Evolutionary conservation across 352 stramenopile genomes (phyloP).

Genomic region (Pythium aristosporum): DNA sequence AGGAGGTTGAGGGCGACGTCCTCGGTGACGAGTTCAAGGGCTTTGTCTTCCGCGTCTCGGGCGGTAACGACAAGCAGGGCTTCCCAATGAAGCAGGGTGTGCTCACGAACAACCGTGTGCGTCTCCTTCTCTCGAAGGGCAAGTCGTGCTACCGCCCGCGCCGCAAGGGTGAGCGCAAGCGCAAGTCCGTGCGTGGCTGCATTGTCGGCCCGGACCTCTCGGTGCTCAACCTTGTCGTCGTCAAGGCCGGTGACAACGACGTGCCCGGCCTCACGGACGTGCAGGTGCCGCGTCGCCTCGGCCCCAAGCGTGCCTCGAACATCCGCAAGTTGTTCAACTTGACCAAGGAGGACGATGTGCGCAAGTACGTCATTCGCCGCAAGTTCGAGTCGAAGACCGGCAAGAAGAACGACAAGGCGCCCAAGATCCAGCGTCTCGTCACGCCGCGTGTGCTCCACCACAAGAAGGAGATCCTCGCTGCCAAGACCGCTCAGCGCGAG

Average conservation of each 20-base stretch:
- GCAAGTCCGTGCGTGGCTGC: constrained; percentile 99
- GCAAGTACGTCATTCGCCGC: constrained; percentile 99
- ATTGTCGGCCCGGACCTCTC: constrained; percentile 99
- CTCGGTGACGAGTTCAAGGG: constrained; percentile 99
- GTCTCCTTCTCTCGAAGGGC: constrained; percentile 97
- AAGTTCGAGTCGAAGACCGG: constrained; percentile 99
- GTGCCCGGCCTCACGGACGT: constrained; percentile 98
- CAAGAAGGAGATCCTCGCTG: constrained; percentile 90
- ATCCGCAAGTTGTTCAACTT: constrained; percentile 99
- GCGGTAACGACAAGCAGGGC: constrained; percentile 99
- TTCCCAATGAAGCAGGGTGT: constrained; percentile 99
- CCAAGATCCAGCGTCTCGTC: constrained; percentile 99
- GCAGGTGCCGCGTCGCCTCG: constrained; percentile 95
- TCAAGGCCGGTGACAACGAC: constrained; percentile 96
- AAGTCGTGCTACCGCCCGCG: constrained; percentile 96
- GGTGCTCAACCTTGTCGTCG: constrained; percentile 99
- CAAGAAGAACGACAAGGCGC: constrained; percentile 97
- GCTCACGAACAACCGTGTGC: constrained; percentile 97
- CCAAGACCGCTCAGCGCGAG: constrained; percentile 86
- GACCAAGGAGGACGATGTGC: constrained; percentile 99
- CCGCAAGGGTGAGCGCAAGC: constrained; percentile 96
- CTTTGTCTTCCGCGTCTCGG: constrained; percentile 98
- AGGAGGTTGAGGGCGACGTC: constrained; percentile 98
- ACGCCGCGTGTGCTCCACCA: constrained; percentile 97
- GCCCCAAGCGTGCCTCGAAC: constrained; percentile 99